Evolutionary conservation across 2,329 filamentous ascomycete genomes (phyloP), one percentile per base, ranked within the genome.

Genomic region (Arachnopeziza araneosa): DNA sequence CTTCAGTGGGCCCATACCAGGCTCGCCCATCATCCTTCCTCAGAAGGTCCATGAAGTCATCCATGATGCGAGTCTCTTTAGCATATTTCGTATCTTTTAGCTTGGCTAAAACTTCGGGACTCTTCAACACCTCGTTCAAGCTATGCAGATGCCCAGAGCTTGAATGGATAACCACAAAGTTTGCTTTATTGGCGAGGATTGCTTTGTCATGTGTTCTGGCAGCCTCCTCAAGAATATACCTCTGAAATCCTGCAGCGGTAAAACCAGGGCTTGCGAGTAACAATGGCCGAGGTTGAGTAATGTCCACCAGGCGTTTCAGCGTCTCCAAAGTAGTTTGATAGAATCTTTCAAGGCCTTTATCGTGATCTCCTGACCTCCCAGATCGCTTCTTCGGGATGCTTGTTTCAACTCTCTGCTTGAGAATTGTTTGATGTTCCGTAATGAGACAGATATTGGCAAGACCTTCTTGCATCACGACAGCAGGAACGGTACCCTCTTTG

Each of bases 391-490:
- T 82, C 44, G 88, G 84, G 56, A 91, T 81, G 24, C 80, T 75
- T 64, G 82, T 80, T 74, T 92, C 87, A 32, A 95, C 78, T 26
- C 81, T 77, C 69, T 89, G 85, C 67, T 90, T 87, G 59, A 92
- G 75, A 26, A 93, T 82, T 2, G 90, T 93, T 67, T 91, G 88
- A 73, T 88, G 87, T 70, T 91, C 86, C 2, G 89, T 93, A 58
- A 95, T 89, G 23, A 93, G 80, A 73, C 90, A 93, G 64, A 95
- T 89, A 73, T 93, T 91, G 60, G 91, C 89, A 19, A 90, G 75
- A 19, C 90, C 89, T 69, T 98, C 93, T 69, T 96, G 90, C 89
- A 99, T 93, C 24, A 98, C 90, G 0, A 98, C 88, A 0, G 95
- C 93, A 58, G 92, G 91, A 21, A 96, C 82, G 63, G 93, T 89